Conservation (phyloP, 257 asterid genomes). For the Echium plantagineum region DNA sequence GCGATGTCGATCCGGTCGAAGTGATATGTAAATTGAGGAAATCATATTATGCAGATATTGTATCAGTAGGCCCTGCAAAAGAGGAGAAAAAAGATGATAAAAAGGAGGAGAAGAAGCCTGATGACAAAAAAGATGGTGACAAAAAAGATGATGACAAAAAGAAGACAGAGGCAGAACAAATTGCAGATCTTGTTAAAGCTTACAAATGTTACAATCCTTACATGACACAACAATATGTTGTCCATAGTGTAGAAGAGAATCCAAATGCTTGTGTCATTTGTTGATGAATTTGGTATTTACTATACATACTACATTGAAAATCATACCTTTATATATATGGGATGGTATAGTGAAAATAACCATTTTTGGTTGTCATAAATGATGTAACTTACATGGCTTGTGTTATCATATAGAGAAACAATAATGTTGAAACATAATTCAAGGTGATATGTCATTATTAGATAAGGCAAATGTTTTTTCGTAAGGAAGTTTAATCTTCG, state of each 20-base stretch:
- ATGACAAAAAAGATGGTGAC: neutral
- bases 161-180: conserved; percentile 8
- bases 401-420: too few relatives aligned
- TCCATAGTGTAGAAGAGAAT: conserved; percentile 13
- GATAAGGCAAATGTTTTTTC: too few relatives aligned
- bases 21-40: conserved; percentile 18
- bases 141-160: conserved; percentile 1
- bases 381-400: too few relatives aligned
- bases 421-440: too few relatives aligned
- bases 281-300: neutral
- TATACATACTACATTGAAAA: too few relatives aligned
- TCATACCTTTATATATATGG: too few relatives aligned
- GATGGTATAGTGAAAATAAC: too few relatives aligned
- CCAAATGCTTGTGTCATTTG: conserved; percentile 29
- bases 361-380: too few relatives aligned
- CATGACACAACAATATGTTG: conserved; percentile 6
- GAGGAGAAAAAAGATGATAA: conserved; percentile 12
- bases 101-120: neutral
- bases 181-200: conserved; percentile 13
- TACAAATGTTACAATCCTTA: conserved; percentile 9
- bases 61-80: conserved; percentile 22
- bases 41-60: conserved; percentile 16
- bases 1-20: conserved; percentile 18
- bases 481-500: too few relatives aligned
- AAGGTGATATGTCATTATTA: too few relatives aligned